Conservation (phyloP, 345 rosid genomes). For the Gossypium mustelinum region DNA sequence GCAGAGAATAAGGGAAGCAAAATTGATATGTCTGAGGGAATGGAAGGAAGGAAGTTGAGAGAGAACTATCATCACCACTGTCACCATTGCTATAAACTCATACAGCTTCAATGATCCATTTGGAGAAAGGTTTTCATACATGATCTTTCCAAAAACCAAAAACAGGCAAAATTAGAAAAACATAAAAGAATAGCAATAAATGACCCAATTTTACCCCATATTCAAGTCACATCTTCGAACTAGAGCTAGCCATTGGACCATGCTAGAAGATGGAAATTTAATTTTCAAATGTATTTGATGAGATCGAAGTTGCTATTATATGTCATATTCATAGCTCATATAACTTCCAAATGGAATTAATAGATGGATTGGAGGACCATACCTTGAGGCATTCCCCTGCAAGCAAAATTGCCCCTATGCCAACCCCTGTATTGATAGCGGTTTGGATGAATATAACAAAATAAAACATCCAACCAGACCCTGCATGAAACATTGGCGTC, state of each 20-base stretch:
- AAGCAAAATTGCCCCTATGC: slow-evolving; percentile 83
- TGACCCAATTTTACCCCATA: neutral
- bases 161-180: neutral
- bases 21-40: slow-evolving; percentile 89
- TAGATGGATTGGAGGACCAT: neutral
- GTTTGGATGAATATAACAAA: slow-evolving; percentile 86
- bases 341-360: neutral
- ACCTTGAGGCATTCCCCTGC: slow-evolving; percentile 89
- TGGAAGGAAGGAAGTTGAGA: slow-evolving; percentile 94
- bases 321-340: neutral
- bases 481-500: slow-evolving; percentile 29
- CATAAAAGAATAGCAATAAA: slow-evolving; percentile 3
- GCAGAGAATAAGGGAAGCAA: slow-evolving; percentile 76
- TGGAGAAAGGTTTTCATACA: slow-evolving; percentile 71
- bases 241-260: neutral
- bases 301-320: neutral
- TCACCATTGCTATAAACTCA: slow-evolving; percentile 91
- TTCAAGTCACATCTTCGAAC: neutral
- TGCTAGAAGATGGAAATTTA: neutral
- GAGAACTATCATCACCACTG: slow-evolving; percentile 72
- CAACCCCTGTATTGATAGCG: slow-evolving; percentile 82
- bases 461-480: slow-evolving; percentile 98
- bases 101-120: slow-evolving; percentile 72
- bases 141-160: slow-evolving; percentile 41
- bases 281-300: neutral